phyloP scores from a whole-genome alignment of 306 rosid genomes.

The Parietaria judaica region DNA sequence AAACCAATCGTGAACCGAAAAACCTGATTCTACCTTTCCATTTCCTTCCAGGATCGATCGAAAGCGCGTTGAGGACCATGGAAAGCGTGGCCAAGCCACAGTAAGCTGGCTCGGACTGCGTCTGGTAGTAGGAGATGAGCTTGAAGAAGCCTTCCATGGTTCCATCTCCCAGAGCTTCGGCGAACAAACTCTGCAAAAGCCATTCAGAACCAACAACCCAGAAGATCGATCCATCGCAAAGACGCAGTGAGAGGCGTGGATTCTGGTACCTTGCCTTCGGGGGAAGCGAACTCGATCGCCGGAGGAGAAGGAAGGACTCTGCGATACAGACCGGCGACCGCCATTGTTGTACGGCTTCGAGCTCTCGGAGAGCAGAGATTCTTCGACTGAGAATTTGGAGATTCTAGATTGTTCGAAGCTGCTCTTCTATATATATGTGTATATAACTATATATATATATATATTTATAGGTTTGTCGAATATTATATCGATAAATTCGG shows the following conservation, averaged over 20 bases:
- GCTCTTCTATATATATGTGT: not conserved
- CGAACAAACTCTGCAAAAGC: conserved; percentile 41
- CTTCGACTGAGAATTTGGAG: too few species aligned
- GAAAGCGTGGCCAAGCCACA: conserved; percentile 79
- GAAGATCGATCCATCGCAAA: not conserved
- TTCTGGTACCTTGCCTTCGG: conserved; percentile 49
- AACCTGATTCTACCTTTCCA: conserved; percentile 66
- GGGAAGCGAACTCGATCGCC: conserved; percentile 58
- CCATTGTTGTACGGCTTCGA: conserved; percentile 19
- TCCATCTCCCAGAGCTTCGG: conserved; percentile 59
- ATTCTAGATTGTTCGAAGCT: not conserved
- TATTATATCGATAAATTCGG: not conserved
- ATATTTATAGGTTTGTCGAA: too few species aligned
- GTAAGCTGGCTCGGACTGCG: conserved; percentile 91
- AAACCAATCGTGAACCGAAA: not conserved
- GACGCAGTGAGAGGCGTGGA: not conserved
- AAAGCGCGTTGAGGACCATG: conserved; percentile 80
- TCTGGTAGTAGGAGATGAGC: conserved; percentile 74
- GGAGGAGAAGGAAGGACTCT: conserved; percentile 64
- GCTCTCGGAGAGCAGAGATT: too few species aligned
- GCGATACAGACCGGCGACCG: conserved; percentile 48
- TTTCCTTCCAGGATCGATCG: conserved; percentile 93
- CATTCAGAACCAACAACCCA: conserved; percentile 3
- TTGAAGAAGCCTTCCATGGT: conserved; percentile 83
- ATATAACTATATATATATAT: too few species aligned